Conservation (phyloP, 1,284 basidiomycete genomes). For the Cystobasidium sp. region DNA sequence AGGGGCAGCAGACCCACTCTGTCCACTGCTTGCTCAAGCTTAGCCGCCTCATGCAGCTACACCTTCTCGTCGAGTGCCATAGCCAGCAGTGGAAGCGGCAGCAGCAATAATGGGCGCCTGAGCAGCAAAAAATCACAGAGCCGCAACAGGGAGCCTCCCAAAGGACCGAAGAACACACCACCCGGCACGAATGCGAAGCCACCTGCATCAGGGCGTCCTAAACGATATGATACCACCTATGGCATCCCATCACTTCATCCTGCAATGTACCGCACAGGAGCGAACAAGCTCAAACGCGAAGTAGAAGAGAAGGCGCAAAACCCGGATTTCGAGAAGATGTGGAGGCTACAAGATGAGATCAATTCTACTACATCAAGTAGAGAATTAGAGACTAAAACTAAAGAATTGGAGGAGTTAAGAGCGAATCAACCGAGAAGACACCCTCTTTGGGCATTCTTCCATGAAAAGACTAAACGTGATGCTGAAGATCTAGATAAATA, state of each 20-base stretch:
- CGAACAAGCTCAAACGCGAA: constrained; percentile 20
- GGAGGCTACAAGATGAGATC: constrained; percentile 31
- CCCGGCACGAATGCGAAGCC: constrained; percentile 40
- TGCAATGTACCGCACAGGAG: constrained; percentile 9
- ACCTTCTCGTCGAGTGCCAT: background rate
- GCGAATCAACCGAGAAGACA: constrained; percentile 34
- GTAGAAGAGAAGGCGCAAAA: constrained; percentile 17
- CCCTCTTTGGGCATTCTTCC: constrained; percentile 52
- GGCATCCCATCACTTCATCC: constrained; percentile 44
- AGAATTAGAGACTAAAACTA: constrained; percentile 18
- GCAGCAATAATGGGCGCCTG: too few relatives aligned
- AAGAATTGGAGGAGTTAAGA: constrained; percentile 30
- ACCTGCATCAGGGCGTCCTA: constrained; percentile 46
- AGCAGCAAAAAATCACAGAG: constrained; percentile 21
- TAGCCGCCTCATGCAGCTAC: constrained; percentile 8
- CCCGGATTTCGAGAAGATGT: constrained; percentile 38
- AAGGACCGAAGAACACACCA: constrained; percentile 28
- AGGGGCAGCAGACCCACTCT: constrained; percentile 2
- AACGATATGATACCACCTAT: constrained; percentile 51
- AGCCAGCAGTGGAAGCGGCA: background rate
- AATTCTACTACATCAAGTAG: background rate
- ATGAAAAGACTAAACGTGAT: constrained; percentile 44
- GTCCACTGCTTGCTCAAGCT: background rate
- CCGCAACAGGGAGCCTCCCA: background rate
- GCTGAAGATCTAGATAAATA: constrained; percentile 30